These are phyloP conservation scores for Aspergillus unguis DNA, from an alignment of 2,329 filamentous ascomycete genomes.

Conservation along the genomic window DNA sequence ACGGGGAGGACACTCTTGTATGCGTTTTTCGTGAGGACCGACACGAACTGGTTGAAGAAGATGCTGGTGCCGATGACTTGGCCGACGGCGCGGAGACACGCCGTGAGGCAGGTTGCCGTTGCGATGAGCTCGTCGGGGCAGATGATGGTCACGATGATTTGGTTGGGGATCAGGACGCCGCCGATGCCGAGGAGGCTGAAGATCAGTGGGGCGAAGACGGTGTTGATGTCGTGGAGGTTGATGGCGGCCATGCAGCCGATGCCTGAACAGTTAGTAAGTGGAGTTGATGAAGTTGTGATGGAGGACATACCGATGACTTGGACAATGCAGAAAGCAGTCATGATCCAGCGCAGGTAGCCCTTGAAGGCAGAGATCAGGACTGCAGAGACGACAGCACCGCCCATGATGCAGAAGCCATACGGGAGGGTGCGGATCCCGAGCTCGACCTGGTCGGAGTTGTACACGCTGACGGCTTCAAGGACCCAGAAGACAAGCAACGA, in stretches of 20 bases:
- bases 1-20: conserved; percentile 1
- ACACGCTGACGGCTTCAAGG: not conserved
- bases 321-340: conserved; percentile 3
- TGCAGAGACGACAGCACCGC: conserved; percentile 4
- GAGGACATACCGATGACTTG: not conserved
- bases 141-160: conserved; percentile 7
- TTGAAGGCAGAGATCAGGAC: conserved; percentile 5
- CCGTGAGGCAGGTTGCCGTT: conserved; percentile 5
- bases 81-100: conserved; percentile 3
- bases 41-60: conserved; percentile 5
- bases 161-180: conserved; percentile 4
- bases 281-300: not conserved
- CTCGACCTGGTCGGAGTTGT: not conserved
- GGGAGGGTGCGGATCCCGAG: conserved; percentile 1
- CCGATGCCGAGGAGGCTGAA: conserved; percentile 6
- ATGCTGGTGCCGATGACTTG: conserved; percentile 8
- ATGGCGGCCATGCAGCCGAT: conserved; percentile 7
- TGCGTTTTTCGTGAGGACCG: not conserved
- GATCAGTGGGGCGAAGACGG: not conserved
- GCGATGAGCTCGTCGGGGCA: conserved; percentile 2
- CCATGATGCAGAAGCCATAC: conserved; percentile 7
- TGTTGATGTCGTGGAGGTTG: not conserved
- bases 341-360: not conserved
- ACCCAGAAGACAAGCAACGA: conserved; percentile 9
- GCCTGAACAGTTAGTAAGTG: not conserved